Percentiles rank a stretch among this genome's conserved stretches.
Evolutionary conservation across 148 eudicot species (phyloP).

Genomic region (Camellia lanceoleosa): DNA sequence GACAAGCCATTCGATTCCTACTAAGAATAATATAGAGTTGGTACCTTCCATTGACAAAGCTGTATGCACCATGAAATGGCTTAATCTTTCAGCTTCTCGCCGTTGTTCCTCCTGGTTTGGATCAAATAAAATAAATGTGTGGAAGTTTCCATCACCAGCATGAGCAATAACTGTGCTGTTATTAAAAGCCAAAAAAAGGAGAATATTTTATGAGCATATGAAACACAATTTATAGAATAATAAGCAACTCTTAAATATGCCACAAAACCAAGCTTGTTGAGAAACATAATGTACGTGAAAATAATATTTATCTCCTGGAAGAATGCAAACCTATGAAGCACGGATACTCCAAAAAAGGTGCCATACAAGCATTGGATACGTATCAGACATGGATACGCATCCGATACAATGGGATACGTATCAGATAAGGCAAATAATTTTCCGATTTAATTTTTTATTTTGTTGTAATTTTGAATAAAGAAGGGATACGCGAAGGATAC

Average conservation of each 20-base stretch:
- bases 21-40: background rate
- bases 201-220: background rate
- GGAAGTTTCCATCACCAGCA: constrained; percentile 99
- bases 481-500: no score
- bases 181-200: background rate
- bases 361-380: no score
- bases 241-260: background rate
- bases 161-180: constrained; percentile 92
- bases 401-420: no score
- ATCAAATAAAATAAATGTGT: constrained; percentile 80
- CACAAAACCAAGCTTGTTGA: background rate
- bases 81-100: constrained; percentile 86
- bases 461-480: no score
- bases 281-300: background rate
- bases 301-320: constrained; percentile 6
- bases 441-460: no score
- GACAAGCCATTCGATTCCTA: background rate
- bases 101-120: constrained; percentile 73
- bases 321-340: background rate
- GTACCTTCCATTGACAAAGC: constrained; percentile 96
- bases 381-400: no score
- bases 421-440: no score
- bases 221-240: background rate
- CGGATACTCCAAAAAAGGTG: no score
- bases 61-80: constrained; percentile 82